Conservation (phyloP, 768 basidiomycete species). For the Amanita inopinata region DNA sequence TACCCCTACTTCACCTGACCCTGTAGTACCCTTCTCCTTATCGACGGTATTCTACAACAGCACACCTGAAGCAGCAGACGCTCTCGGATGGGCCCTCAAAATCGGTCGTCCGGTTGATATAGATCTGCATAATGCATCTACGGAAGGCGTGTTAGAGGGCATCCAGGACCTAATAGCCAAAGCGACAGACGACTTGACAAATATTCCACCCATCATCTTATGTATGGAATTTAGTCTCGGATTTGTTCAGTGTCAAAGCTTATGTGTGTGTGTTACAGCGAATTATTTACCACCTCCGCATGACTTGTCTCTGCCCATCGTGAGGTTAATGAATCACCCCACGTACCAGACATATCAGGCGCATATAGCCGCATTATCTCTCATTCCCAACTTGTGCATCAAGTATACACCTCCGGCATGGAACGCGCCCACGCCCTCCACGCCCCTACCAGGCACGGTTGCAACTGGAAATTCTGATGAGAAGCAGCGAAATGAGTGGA, state of each 20-base stretch:
- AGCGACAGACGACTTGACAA: conserved; percentile 36
- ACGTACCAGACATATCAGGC: conserved; percentile 65
- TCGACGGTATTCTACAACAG: conserved; percentile 45
- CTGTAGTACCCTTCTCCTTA: conserved; percentile 39
- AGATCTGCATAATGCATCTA: conserved; percentile 48
- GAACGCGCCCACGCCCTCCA: conserved; percentile 49
- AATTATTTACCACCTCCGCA: conserved; percentile 77
- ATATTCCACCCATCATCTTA: conserved; percentile 51
- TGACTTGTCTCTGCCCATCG: conserved; percentile 59
- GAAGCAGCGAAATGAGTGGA: conserved; percentile 52
- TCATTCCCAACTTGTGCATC: conserved; percentile 60
- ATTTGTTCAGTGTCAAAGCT: background rate
- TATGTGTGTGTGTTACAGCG: conserved; percentile 29
- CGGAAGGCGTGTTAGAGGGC: conserved; percentile 45
- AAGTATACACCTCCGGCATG: conserved; percentile 74
- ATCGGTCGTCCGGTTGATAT: conserved; percentile 61
- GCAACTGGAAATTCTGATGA: conserved; percentile 27
- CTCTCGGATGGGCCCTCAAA: conserved; percentile 57
- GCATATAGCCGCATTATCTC: conserved; percentile 61
- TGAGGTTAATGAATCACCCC: conserved; percentile 72
- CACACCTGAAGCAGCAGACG: conserved; percentile 40
- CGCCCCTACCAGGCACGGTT: conserved; percentile 25
- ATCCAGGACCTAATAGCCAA: conserved; percentile 68
- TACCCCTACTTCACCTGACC: conserved; percentile 27
- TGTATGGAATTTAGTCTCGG: conserved; percentile 35